Base-by-base conservation (phyloP, 345 rosid genomes). In the Gossypium australe region DNA sequence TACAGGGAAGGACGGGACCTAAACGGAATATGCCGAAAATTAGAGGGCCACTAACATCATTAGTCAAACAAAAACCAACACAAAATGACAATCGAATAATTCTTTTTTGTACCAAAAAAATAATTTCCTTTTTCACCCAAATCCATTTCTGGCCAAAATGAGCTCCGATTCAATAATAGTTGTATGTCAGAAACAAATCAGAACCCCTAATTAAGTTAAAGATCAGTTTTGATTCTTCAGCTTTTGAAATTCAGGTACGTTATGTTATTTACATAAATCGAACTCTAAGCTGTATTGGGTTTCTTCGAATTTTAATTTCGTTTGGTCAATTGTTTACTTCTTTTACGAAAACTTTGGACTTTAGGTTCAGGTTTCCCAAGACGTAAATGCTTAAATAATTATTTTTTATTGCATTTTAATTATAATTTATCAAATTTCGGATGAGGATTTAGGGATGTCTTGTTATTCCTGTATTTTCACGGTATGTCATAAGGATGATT, bases 241-340 rank as follows among this genome's bases (percentile, higher is more conserved):
- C 56, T 68, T 70, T 25, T 59, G 34, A 45, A 67, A 71, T 65
- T 12, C 77, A 24, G 81, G 83, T 79, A 62, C 25, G 69, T 63
- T 27, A 9, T 27, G 8, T 60, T 34, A 34, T 60, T 60, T 62
- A 43, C 34, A 29, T 45, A 7, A 24, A 49, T 69, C 58, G 22
- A 22, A 8, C 25, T 47, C 73, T 51, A 0, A 25, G 27, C 16
- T 70, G 2, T 13, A 20, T 24, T 69, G 7, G 43, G 14, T 16
- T 16, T 51, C 58, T 25, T 51, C 4, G 1, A 16, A 27, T 70
- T 70, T 16, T 25, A 0, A 49, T 49, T 29, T 38, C 22, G 1
- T 41, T 41, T 41, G 47, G 68, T n/a, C 68, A 41, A 41, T 64
- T 41, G 49, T 41, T 64, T 64, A 9, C 2, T 64, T 38, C 41